Percentiles rank a stretch among this genome's conserved stretches.
Conservation (phyloP, 164 flowering plant genomes). For the Nymphaea thermarum region DNA sequence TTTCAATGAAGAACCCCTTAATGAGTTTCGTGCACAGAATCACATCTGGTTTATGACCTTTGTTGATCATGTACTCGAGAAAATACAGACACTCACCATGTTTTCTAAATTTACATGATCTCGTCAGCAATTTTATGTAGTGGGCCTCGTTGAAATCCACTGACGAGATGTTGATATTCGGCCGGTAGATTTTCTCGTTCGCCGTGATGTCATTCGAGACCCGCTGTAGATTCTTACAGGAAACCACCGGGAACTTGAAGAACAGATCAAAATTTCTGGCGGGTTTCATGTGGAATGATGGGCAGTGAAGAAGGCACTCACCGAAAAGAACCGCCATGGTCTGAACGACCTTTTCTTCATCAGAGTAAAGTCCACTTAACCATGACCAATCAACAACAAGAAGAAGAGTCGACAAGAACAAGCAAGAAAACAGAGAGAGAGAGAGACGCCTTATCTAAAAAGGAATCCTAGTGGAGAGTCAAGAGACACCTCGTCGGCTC, state of each 20-base stretch:
- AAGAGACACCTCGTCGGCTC: neutral
- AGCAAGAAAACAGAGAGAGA: neutral
- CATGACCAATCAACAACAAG: neutral
- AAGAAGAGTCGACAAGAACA: neutral
- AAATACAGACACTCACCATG: constrained; percentile 49
- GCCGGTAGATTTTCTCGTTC: constrained; percentile 7
- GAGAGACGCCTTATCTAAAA: neutral
- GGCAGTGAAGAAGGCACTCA: constrained; percentile 22
- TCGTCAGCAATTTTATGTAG: constrained; percentile 37
- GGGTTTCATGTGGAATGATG: constrained; percentile 17
- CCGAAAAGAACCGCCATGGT: constrained; percentile 18
- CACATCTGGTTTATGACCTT: constrained; percentile 63
- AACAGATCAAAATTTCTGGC: constrained; percentile 13
- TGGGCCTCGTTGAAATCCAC: constrained; percentile 41
- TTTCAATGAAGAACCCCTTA: constrained; percentile 40
- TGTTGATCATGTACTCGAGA: constrained; percentile 46
- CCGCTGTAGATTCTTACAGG: constrained; percentile 12
- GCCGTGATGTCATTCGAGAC: constrained; percentile 22
- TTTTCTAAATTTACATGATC: constrained; percentile 61
- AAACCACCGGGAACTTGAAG: constrained; percentile 8
- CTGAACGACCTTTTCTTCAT: neutral
- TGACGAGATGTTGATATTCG: constrained; percentile 18
- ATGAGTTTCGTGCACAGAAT: constrained; percentile 73
- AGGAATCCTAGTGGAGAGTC: neutral
- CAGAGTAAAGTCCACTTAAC: neutral